Percentiles rank a stretch among this genome's conserved stretches.
phyloP scores from a whole-genome alignment of 2,329 filamentous ascomycete species.

The Magnaporthiopsis rhizophila region DNA sequence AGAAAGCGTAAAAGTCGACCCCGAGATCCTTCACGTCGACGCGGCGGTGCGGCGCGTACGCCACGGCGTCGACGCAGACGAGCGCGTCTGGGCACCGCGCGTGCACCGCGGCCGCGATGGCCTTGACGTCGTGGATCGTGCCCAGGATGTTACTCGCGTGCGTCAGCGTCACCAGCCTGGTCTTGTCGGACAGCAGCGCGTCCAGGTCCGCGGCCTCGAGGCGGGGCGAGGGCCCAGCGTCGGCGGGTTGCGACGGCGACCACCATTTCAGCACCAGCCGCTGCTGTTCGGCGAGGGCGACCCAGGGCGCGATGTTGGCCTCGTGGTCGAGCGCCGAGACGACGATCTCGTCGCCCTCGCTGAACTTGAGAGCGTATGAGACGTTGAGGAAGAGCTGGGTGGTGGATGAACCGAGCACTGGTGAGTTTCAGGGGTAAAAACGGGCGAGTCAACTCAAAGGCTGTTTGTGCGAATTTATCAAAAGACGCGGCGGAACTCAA shows the following conservation, averaged over 20 bases:
- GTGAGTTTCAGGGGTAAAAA: not conserved
- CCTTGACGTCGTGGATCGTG: slow-evolving; percentile 55
- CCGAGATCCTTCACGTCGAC: slow-evolving; percentile 61
- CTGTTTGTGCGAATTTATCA: too few species aligned
- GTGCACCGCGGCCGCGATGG: slow-evolving; percentile 47
- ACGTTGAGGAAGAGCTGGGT: slow-evolving; percentile 72
- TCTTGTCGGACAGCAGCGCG: slow-evolving; percentile 52
- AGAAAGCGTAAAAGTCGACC: slow-evolving; percentile 71
- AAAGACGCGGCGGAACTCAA: not conserved
- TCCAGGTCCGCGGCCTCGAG: slow-evolving; percentile 50
- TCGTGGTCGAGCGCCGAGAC: slow-evolving; percentile 69
- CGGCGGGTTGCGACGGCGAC: slow-evolving; percentile 20
- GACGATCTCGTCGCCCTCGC: slow-evolving; percentile 56
- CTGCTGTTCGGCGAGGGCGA: slow-evolving; percentile 55
- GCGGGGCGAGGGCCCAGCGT: slow-evolving; percentile 42
- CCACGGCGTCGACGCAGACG: slow-evolving; percentile 67
- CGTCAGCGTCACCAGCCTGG: slow-evolving; percentile 63
- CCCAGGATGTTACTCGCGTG: slow-evolving; percentile 69
- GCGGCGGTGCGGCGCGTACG: slow-evolving; percentile 64
- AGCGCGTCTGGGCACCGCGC: slow-evolving; percentile 42
- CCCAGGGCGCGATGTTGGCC: slow-evolving; percentile 68
- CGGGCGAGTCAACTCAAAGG: not conserved
- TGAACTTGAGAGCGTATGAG: slow-evolving; percentile 43
- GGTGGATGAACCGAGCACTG: slow-evolving; percentile 64
- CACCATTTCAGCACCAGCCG: slow-evolving; percentile 64